These are phyloP conservation scores for Aquilaria sinensis DNA, from an alignment of 345 rosid genomes.

Conservation along the genomic window DNA sequence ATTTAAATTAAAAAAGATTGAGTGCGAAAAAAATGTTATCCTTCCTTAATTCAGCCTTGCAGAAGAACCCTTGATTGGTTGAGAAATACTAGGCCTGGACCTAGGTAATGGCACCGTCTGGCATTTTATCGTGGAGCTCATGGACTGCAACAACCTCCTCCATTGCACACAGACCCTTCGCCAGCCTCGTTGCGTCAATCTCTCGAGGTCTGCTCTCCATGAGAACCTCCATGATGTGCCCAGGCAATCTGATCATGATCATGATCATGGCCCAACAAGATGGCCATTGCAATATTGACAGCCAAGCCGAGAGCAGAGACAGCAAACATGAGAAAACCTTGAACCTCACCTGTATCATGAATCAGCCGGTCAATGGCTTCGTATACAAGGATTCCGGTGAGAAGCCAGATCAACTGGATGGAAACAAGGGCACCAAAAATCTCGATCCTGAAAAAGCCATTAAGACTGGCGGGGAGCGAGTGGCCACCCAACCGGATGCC, in stretches of 20 bases:
- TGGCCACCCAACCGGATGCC: conserved; percentile 67
- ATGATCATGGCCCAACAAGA: conserved; percentile 46
- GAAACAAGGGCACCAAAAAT: conserved; percentile 51
- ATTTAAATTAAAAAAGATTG: no score
- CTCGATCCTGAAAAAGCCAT: conserved; percentile 50
- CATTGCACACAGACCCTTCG: conserved; percentile 56
- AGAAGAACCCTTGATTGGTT: no score
- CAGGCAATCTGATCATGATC: conserved; percentile 40
- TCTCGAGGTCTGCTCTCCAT: conserved; percentile 74
- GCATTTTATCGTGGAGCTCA: conserved; percentile 29
- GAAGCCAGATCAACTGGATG: conserved; percentile 59
- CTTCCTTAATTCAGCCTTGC: no score
- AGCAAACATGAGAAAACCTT: conserved; percentile 49
- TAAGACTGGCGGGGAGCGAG: conserved; percentile 41
- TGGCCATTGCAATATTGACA: conserved; percentile 47
- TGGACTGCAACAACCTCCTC: conserved; percentile 56
- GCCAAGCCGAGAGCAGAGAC: conserved; percentile 46
- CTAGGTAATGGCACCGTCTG: no score
- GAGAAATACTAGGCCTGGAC: no score
- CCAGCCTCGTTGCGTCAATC: conserved; percentile 51
- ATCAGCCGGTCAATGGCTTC: conserved; percentile 51
- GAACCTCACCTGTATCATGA: conserved; percentile 37
- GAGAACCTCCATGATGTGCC: conserved; percentile 53
- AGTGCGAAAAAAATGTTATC: no score
- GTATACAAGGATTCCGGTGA: conserved; percentile 52